Evolutionary conservation across 148 eudicot genomes (phyloP).

Genomic region (Cornus controversa): DNA sequence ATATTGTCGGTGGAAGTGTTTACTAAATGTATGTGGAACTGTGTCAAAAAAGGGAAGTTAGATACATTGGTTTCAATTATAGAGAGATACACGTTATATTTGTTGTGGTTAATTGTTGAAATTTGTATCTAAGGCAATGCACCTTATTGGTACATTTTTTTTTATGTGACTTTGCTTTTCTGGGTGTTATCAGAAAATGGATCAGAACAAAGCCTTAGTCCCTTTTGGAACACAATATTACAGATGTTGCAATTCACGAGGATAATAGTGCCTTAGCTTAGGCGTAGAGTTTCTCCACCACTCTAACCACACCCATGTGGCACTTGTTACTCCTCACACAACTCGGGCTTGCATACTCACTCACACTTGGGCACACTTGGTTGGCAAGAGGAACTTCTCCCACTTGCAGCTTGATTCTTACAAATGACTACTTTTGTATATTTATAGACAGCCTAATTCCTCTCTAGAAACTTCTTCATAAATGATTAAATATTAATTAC

Average conservation of each 20-base stretch:
- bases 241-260: slow-evolving; percentile 57
- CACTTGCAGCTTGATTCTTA: slow-evolving; percentile 58
- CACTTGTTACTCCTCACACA: too few relatives aligned
- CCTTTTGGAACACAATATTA: slow-evolving; percentile 60
- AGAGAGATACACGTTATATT: slow-evolving; percentile 87
- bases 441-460: too few relatives aligned
- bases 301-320: too few relatives aligned
- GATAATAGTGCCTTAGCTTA: slow-evolving; percentile 63
- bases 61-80: slow-evolving; percentile 72
- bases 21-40: slow-evolving; percentile 47
- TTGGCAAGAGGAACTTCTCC: slow-evolving; percentile 76
- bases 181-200: slow-evolving; percentile 60
- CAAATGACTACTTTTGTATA: too few relatives aligned
- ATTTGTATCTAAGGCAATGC: not conserved
- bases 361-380: too few relatives aligned
- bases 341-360: too few relatives aligned
- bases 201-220: slow-evolving; percentile 76
- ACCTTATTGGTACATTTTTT: slow-evolving; percentile 11
- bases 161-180: slow-evolving; percentile 20
- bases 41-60: slow-evolving; percentile 47
- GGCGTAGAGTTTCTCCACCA: slow-evolving; percentile 40
- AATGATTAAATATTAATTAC: too few relatives aligned
- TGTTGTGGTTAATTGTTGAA: slow-evolving; percentile 4
- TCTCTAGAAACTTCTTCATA: too few relatives aligned
- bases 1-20: slow-evolving; percentile 54